Conservation (phyloP, 2,329 filamentous ascomycete genomes). For the Dothistroma pini region DNA sequence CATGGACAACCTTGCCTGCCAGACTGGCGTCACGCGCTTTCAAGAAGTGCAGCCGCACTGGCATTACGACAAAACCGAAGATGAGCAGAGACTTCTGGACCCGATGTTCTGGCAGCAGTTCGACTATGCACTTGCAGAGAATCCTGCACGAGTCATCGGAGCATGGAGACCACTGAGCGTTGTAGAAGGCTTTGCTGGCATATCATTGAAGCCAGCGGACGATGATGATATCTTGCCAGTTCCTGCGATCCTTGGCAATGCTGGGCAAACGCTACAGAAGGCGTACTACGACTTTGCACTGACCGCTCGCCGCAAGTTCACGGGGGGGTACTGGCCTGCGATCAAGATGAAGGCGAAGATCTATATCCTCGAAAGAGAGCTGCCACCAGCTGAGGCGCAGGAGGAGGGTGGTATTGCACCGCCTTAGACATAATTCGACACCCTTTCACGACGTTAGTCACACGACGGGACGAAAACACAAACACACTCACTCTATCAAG, state of each 20-base stretch:
- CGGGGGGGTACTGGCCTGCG: constrained; percentile 54
- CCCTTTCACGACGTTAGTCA: constrained; percentile 15
- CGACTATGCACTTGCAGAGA: constrained; percentile 57
- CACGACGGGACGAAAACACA: not conserved
- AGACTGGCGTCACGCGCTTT: constrained; percentile 61
- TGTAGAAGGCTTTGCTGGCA: constrained; percentile 50
- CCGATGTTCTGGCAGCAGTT: constrained; percentile 56
- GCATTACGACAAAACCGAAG: constrained; percentile 59
- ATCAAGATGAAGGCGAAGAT: constrained; percentile 53
- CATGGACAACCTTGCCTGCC: constrained; percentile 59
- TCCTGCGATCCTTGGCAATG: constrained; percentile 13
- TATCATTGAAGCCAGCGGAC: constrained; percentile 44
- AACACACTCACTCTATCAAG: constrained; percentile 55
- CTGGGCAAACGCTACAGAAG: constrained; percentile 12
- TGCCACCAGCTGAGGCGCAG: constrained; percentile 10
- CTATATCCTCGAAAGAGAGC: constrained; percentile 45
- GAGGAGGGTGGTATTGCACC: constrained; percentile 4
- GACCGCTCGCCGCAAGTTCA: constrained; percentile 32
- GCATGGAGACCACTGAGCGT: constrained; percentile 52
- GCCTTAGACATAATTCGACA: constrained; percentile 31
- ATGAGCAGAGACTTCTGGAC: constrained; percentile 45
- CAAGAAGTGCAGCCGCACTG: constrained; percentile 47
- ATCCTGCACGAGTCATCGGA: constrained; percentile 46
- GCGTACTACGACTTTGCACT: constrained; percentile 18
- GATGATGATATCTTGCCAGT: constrained; percentile 23